These are phyloP conservation scores for Ustilago bromivora DNA, from an alignment of 1,284 basidiomycete species.

Conservation along the genomic window DNA sequence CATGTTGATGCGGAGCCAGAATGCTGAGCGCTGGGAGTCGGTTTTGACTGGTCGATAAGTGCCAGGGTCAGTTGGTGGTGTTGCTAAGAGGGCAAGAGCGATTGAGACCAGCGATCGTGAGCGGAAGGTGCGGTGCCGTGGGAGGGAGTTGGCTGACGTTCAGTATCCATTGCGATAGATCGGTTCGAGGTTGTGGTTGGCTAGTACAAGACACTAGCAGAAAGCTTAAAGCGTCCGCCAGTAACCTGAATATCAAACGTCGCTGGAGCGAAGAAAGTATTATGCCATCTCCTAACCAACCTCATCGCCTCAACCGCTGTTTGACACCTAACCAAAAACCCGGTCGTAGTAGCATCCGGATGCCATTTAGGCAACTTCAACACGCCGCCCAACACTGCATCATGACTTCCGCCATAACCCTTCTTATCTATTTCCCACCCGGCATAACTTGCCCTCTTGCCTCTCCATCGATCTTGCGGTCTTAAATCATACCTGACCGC, in stretches of 20 bases:
- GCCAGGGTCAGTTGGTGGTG: too few species aligned
- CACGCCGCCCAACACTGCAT: constrained; percentile 38
- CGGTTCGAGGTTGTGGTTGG: background rate
- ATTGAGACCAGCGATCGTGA: too few species aligned
- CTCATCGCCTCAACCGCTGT: constrained; percentile 48
- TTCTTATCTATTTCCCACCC: constrained; percentile 13
- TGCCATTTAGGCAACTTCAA: constrained; percentile 31
- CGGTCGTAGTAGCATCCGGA: constrained; percentile 40
- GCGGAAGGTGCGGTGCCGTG: background rate
- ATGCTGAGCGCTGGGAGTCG: background rate
- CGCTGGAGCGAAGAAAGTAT: constrained; percentile 52
- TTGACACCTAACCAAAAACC: constrained; percentile 43
- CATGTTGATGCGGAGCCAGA: background rate
- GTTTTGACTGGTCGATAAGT: too few species aligned
- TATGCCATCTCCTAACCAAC: constrained; percentile 58
- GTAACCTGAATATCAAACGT: constrained; percentile 57
- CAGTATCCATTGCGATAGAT: background rate
- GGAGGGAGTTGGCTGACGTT: background rate
- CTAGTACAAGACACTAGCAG: constrained; percentile 54
- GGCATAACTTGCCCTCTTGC: constrained; percentile 17
- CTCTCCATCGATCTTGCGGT: constrained; percentile 42
- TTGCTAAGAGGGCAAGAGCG: too few species aligned
- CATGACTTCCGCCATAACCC: constrained; percentile 36
- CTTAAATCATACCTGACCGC: constrained; percentile 42
- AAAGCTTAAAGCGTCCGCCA: constrained; percentile 52